Base-by-base conservation (phyloP, 768 basidiomycete species). In the Leccinum aurantiacum region DNA sequence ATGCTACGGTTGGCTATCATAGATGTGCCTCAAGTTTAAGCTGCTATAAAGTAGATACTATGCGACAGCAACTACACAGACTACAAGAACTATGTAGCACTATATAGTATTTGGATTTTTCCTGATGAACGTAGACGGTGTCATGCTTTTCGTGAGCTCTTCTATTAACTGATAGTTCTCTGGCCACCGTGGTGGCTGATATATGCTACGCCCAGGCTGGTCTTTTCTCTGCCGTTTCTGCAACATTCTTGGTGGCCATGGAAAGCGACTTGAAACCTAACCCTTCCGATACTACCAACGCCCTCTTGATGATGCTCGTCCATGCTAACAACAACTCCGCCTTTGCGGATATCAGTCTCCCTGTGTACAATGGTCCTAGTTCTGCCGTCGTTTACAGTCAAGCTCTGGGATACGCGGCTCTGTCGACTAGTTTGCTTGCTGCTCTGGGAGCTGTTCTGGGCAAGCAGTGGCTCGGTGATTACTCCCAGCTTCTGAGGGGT, bases 171-270 rank as follows among this genome's bases (percentile, higher is more conserved):
- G 31, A 48, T 19, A 22, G 4, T 15, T 38, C 15, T 29, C 13
- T 6, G 47, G 24, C 8, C 22, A 44, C 19, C 9, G n/a, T n/a
- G 41, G 29, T 24, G 25, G 15, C 7, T 44, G 15, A 58, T 13
- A 2, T 44, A 9, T 17, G 13, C 6, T 15, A 24, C 19, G 29
- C 25, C 44, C 38, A 79, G 78, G 73, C 76, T 35, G 79, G 78
- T 71, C 67, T 80, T 14, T 80, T 80, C 63, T 77, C 77, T 24
- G 72, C 77, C 4, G 74, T 73, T 1, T 68, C 77, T 14, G 75
- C 74, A 2, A 68, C 78, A 2, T 80, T 79, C 56, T 71, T 76
- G 7, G 69, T 77, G 17, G 73, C 77, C 54, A 75, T 73, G 15
- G 73, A 77, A 57, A 65, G 71, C 35, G 60, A 66, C 31, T 67